phyloP scores from a whole-genome alignment of 225 moss, liverwort and hornwort genomes.

The Ulota crispa region DNA sequence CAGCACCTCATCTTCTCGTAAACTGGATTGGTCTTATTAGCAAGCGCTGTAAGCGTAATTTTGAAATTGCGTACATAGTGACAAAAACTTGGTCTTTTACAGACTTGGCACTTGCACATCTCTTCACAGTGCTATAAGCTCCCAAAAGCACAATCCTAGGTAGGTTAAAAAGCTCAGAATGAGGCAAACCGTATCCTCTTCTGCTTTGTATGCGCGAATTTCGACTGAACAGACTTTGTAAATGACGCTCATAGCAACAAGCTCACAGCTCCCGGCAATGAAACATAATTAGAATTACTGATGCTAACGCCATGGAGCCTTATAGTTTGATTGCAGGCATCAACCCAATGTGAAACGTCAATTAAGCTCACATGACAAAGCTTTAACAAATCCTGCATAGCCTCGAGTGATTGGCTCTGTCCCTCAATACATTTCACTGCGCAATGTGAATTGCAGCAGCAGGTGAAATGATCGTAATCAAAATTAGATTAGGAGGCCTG shows the following conservation, averaged over 20 bases:
- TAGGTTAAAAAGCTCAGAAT: background rate
- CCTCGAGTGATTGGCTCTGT: background rate
- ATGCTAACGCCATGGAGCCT: background rate
- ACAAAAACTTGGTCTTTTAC: background rate
- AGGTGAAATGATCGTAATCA: conserved; percentile 11
- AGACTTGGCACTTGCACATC: background rate
- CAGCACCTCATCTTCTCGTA: background rate
- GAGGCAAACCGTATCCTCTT: background rate
- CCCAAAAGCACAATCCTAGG: background rate
- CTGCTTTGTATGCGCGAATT: background rate
- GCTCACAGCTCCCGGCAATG: background rate
- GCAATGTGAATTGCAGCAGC: conserved; percentile 16
- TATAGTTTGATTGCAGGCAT: background rate
- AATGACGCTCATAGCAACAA: background rate
- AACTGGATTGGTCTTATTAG: background rate
- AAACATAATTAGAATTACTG: background rate
- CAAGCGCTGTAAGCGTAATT: background rate
- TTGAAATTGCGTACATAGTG: background rate
- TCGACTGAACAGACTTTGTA: background rate
- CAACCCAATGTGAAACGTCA: background rate
- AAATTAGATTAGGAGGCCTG: background rate
- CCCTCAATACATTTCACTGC: background rate
- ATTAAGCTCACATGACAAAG: background rate
- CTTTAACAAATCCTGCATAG: conserved; percentile 4
- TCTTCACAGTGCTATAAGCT: background rate